These are phyloP conservation scores for Candida nitratophila DNA, from an alignment of 805 yeast species.

Conservation along the genomic window DNA sequence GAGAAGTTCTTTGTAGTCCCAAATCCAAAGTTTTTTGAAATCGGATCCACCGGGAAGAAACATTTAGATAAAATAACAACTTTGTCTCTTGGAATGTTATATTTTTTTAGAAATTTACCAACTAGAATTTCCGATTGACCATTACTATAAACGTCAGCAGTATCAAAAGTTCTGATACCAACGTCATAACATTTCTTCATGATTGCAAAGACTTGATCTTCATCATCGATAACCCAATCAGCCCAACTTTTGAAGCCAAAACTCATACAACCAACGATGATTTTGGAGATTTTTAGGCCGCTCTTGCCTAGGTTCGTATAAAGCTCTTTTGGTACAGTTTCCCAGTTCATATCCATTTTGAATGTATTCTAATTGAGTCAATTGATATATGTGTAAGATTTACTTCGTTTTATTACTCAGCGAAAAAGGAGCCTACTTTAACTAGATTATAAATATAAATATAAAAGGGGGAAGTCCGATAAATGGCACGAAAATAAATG, in stretches of 20 bases:
- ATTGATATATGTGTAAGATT: no score
- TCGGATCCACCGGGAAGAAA: constrained; percentile 15
- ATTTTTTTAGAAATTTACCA: constrained; percentile 47
- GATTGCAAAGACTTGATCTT: constrained; percentile 34
- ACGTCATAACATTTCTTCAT: constrained; percentile 39
- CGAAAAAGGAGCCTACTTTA: no score
- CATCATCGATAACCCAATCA: constrained; percentile 42
- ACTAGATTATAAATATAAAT: no score
- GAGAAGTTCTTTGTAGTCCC: constrained; percentile 17
- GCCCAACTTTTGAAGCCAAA: constrained; percentile 39
- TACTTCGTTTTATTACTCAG: no score
- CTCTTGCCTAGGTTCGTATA: constrained; percentile 31
- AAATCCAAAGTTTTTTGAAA: not conserved
- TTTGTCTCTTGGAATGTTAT: constrained; percentile 43
- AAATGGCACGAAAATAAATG: no score
- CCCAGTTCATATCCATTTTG: not conserved
- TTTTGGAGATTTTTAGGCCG: constrained; percentile 41
- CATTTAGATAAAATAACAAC: constrained; percentile 51
- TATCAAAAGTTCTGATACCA: constrained; percentile 43
- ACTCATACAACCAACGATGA: constrained; percentile 51
- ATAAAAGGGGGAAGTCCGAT: no score
- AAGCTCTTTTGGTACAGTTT: constrained; percentile 7
- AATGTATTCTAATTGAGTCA: no score
- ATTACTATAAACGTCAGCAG: constrained; percentile 42
- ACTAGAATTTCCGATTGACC: constrained; percentile 41